Conservation (phyloP, 352 stramenopile genomes). For the Globisporangium solare region DNA sequence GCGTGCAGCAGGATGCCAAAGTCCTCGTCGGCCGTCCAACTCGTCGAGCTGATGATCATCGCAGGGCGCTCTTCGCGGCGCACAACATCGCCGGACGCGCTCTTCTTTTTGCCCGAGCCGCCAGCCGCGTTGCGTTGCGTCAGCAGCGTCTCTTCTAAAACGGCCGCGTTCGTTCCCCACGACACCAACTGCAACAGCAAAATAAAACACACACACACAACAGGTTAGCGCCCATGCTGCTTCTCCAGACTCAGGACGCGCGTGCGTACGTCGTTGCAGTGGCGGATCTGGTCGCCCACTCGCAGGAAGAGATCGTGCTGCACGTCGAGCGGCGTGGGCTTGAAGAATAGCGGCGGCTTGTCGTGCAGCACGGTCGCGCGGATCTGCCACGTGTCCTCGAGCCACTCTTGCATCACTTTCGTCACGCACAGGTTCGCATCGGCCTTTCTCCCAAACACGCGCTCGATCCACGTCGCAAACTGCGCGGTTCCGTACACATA, state of each 20-base stretch:
- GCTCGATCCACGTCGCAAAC: slow-evolving; percentile 82
- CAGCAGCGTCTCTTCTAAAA: slow-evolving; percentile 58
- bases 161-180: slow-evolving; percentile 21
- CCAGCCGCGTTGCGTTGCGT: slow-evolving; percentile 31
- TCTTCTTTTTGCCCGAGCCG: slow-evolving; percentile 20
- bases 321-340: slow-evolving; percentile 67
- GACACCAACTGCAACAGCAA: slow-evolving; percentile 22
- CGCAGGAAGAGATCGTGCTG: slow-evolving; percentile 89
- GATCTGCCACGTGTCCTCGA: slow-evolving; percentile 89
- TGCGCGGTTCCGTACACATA: slow-evolving; percentile 13
- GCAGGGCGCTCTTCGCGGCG: slow-evolving; percentile 52
- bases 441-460: slow-evolving; percentile 87
- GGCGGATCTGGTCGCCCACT: slow-evolving; percentile 62
- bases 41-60: slow-evolving; percentile 93
- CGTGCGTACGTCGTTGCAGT: slow-evolving; percentile 66
- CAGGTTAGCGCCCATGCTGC: not conserved
- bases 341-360: slow-evolving; percentile 93
- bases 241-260: not conserved
- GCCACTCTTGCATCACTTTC: slow-evolving; percentile 92
- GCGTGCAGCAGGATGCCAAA: slow-evolving; percentile 96
- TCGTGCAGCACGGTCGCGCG: slow-evolving; percentile 91
- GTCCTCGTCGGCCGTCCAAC: slow-evolving; percentile 99
- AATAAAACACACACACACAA: too few relatives aligned
- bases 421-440: slow-evolving; percentile 97
- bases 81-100: slow-evolving; percentile 10